Conservation (phyloP, 768 basidiomycete genomes). For the Mycena haematopus region DNA sequence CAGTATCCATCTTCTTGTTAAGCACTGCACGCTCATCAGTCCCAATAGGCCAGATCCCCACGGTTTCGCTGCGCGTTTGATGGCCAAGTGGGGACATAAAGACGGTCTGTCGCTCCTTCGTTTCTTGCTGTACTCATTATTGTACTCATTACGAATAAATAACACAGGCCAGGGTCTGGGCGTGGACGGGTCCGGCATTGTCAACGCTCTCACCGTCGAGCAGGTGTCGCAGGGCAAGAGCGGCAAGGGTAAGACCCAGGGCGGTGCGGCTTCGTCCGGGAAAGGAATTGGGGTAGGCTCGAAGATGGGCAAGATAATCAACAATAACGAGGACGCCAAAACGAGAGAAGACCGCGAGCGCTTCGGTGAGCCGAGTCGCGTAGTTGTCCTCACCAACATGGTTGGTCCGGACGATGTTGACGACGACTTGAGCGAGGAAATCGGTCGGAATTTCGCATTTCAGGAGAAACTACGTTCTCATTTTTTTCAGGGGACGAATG, state of each 20-base stretch:
- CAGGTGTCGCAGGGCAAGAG: constrained; percentile 55
- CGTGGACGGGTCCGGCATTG: constrained; percentile 81
- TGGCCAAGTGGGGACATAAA: constrained; percentile 97
- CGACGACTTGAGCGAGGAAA: constrained; percentile 87
- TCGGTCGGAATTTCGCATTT: constrained; percentile 57
- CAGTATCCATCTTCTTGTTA: not conserved
- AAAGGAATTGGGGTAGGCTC: constrained; percentile 55
- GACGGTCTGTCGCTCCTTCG: constrained; percentile 35
- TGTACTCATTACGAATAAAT: not conserved
- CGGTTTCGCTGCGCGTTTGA: constrained; percentile 83
- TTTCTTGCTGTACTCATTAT: no score
- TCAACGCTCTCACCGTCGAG: constrained; percentile 88
- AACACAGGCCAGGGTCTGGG: constrained; percentile 86
- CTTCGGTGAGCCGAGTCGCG: constrained; percentile 89
- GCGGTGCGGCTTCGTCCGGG: constrained; percentile 38
- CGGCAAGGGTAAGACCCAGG: constrained; percentile 42
- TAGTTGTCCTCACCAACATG: constrained; percentile 91
- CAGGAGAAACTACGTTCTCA: constrained; percentile 4
- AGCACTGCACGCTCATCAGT: not conserved
- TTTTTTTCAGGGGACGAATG: constrained; percentile 81
- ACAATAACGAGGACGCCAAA: constrained; percentile 86
- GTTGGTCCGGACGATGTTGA: constrained; percentile 83
- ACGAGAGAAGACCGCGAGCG: constrained; percentile 76
- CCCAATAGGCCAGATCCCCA: constrained; percentile 61
- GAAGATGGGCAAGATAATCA: constrained; percentile 89